phyloP scores from a whole-genome alignment of 208 protist species.

The Vickermania ingenoplastis region DNA sequence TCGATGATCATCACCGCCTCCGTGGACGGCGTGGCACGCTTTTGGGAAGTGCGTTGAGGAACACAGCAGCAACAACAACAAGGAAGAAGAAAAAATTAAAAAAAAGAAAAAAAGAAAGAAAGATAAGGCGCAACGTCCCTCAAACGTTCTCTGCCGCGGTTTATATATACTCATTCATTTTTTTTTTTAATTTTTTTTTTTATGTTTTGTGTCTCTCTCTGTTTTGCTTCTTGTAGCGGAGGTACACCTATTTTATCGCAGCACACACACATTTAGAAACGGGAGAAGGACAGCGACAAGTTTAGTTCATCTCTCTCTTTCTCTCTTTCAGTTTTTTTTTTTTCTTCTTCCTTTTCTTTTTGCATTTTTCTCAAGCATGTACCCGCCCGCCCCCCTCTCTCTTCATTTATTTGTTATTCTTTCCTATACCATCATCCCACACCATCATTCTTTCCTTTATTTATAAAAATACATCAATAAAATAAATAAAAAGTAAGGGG shows the following conservation, averaged over 20 bases:
- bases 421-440: no score
- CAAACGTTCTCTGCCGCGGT: not conserved
- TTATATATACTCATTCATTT: not conserved
- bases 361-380: not conserved
- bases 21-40: conserved; percentile 71
- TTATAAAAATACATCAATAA: no score
- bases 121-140: conserved; percentile 2
- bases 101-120: conserved; percentile 7
- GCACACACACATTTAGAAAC: no score
- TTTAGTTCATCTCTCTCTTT: no score
- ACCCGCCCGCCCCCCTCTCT: not conserved
- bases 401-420: conserved; percentile 1
- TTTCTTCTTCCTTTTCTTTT: not conserved
- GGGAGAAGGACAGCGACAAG: no score
- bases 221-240: no score
- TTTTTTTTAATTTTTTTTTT: no score
- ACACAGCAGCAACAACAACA: not conserved
- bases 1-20: conserved; percentile 71
- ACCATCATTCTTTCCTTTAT: no score
- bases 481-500: no score
- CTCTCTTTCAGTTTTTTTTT: conserved; percentile 8
- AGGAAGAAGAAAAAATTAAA: no score
- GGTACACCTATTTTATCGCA: no score
- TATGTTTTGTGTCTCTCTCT: no score
- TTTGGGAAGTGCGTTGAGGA: conserved; percentile 45